Base-by-base conservation (phyloP, 2,329 filamentous ascomycete genomes). In the Graphium sp. region DNA sequence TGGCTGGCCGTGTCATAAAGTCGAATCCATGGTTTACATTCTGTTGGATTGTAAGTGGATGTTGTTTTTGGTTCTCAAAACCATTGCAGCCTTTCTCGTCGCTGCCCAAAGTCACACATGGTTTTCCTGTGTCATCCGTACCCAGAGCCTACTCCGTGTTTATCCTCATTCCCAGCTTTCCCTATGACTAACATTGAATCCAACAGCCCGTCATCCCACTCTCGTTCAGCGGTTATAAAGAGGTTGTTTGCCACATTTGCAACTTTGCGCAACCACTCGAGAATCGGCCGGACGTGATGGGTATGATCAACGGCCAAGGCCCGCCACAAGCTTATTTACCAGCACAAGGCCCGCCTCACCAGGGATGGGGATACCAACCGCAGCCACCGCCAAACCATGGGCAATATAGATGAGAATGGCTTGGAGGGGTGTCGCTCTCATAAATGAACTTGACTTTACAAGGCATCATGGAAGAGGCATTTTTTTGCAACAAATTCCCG, bases 1-100 rank as follows among this genome's bases (percentile, higher is more conserved):
- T 65, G 50, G 57, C 61, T 3, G 71, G 58, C 10, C 57, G 33
- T 35, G 69, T 74, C 32, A 57, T 71, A 42, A 74, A 74, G 48
- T 63, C 60, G 33, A 61, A 74, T 34, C 70, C 71, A 23, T 83
- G 76, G 74, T 84, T 84, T 44, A 84, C 79, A 5, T 73, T 84
- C 43, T 84, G 78, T 59, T 83, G 79, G 51, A 52, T 83, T 30
- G 69, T 74, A 50, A 42, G 64, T 55, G 7, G 14, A 26, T 17
- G 10, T 16, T 19, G 15, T 10, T 14, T n/a, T 7, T 7, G 7
- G 7, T 24, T 29, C 18, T 5, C 26, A 14, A 7, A 18, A 22
- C 18, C 11, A n/a, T 14, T 33, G 17, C 22, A 12, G n/a, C 30
- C n/a, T n/a, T n/a, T n/a, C n/a, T n/a, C n/a, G n/a, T n/a, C n/a